Percentiles rank a stretch among this genome's conserved stretches.
phyloP scores from a whole-genome alignment of 1,284 basidiomycete genomes.

The Austroboletus sp. region DNA sequence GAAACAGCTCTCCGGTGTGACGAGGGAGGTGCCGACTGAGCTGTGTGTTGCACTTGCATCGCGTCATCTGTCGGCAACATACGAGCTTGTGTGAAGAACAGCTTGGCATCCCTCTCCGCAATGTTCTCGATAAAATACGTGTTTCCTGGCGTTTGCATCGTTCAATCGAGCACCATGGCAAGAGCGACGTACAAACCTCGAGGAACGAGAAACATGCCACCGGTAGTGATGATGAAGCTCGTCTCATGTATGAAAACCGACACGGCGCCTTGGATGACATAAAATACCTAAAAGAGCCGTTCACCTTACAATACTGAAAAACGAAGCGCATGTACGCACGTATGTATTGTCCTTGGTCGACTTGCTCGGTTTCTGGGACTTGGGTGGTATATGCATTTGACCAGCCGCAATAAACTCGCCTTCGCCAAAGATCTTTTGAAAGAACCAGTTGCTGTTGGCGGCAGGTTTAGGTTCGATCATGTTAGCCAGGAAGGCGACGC shows the following conservation, averaged over 20 bases:
- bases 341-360: constrained; percentile 91
- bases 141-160: constrained; percentile 55
- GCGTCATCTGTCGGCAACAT: constrained; percentile 43
- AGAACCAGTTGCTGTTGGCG: constrained; percentile 66
- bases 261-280: constrained; percentile 81
- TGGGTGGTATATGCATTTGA: constrained; percentile 73
- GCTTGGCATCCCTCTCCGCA: constrained; percentile 65
- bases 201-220: constrained; percentile 87
- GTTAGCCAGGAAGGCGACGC: constrained; percentile 67
- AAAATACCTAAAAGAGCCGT: constrained; percentile 67
- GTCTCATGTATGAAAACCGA: constrained; percentile 78
- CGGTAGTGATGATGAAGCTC: constrained; percentile 70
- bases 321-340: constrained; percentile 46
- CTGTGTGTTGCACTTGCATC: constrained; percentile 20
- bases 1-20: constrained; percentile 31
- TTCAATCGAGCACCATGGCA: not conserved
- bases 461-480: constrained; percentile 57
- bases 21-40: constrained; percentile 29
- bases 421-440: constrained; percentile 94
- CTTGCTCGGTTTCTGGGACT: constrained; percentile 79
- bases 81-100: constrained; percentile 92
- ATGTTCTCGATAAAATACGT: constrained; percentile 87
- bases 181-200: constrained; percentile 51
- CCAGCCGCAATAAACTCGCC: constrained; percentile 88
- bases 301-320: not conserved